These are phyloP conservation scores for Boletus barrowsii DNA, from an alignment of 768 basidiomycete species.

Conservation along the genomic window DNA sequence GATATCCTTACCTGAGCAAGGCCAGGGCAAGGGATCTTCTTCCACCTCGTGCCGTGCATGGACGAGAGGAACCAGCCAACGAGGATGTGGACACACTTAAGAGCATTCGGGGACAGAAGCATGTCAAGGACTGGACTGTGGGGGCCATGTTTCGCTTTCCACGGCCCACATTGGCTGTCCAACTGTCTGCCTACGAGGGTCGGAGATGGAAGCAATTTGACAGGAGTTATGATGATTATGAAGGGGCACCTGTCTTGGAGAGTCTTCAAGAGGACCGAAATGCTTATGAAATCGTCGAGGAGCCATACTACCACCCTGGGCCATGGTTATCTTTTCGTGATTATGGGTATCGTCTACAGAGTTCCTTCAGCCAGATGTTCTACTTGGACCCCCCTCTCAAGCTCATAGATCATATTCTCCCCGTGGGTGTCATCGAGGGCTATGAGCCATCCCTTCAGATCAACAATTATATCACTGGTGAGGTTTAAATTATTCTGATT, in stretches of 20 bases:
- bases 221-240: neutral
- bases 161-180: neutral
- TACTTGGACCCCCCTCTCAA: neutral
- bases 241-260: neutral
- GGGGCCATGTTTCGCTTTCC: conserved; percentile 2
- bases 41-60: neutral
- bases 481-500: too few species aligned
- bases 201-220: neutral
- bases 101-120: neutral
- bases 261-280: neutral
- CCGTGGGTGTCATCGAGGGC: too few species aligned
- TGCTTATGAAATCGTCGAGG: neutral
- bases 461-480: too few species aligned
- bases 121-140: neutral
- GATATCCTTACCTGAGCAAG: neutral
- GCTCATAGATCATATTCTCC: too few species aligned
- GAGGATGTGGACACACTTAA: too few species aligned
- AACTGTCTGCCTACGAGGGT: neutral
- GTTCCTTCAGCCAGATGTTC: conserved; percentile 9
- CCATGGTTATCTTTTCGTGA: conserved; percentile 5
- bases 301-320: neutral
- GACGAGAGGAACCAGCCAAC: neutral
- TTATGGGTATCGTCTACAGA: conserved; percentile 1
- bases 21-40: neutral
- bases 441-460: too few species aligned